Conservation (phyloP, 176 grass and related monocot species). For the Phyllostachys edulis region DNA sequence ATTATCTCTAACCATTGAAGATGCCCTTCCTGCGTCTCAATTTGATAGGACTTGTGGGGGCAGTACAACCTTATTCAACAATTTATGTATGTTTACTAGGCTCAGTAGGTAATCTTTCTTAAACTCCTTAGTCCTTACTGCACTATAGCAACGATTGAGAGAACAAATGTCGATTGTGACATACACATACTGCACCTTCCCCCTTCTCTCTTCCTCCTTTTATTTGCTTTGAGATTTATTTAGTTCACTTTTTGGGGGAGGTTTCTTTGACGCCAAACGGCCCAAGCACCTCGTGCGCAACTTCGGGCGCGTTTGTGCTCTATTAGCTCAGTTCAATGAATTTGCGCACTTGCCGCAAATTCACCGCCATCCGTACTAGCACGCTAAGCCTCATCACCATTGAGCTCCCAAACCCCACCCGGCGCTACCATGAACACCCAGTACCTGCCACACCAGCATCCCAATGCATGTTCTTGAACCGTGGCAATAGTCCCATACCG, state of each 20-base stretch:
- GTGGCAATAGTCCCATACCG: too few relatives aligned
- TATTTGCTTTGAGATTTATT: background rate
- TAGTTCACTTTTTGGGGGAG: background rate
- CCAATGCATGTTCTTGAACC: too few relatives aligned
- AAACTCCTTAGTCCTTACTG: background rate
- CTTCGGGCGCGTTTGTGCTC: background rate
- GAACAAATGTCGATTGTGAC: background rate
- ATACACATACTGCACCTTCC: background rate
- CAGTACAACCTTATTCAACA: too few relatives aligned
- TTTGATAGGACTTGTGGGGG: too few relatives aligned
- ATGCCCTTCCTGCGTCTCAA: too few relatives aligned
- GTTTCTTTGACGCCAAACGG: background rate
- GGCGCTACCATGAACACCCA: too few relatives aligned
- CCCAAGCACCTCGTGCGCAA: background rate
- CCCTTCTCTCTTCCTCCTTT: background rate
- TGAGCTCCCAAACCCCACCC: too few relatives aligned
- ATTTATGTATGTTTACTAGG: background rate
- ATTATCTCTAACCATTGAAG: too few relatives aligned
- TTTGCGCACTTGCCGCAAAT: too few relatives aligned
- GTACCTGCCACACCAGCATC: too few relatives aligned
- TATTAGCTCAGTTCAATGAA: background rate
- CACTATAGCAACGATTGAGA: background rate
- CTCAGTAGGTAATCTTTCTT: background rate
- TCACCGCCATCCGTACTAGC: too few relatives aligned
- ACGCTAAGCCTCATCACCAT: too few relatives aligned